These are phyloP conservation scores for Solanum chacoense DNA, from an alignment of 305 asterid species.

Conservation along the genomic window DNA sequence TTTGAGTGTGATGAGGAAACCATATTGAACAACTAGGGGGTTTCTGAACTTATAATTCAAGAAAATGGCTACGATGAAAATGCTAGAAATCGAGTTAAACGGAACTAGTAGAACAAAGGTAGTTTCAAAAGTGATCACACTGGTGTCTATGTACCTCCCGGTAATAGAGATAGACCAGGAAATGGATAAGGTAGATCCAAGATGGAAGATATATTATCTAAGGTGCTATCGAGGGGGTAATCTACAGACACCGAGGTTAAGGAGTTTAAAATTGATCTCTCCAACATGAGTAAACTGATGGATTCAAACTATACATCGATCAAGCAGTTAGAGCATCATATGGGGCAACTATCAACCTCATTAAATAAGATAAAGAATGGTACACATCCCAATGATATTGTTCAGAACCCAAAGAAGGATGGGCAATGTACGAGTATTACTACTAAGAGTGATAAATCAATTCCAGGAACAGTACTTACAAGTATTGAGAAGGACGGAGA, in stretches of 20 bases:
- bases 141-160: neutral
- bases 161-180: neutral
- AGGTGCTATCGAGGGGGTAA: neutral
- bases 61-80: neutral
- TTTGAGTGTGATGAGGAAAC: neutral
- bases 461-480: neutral
- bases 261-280: neutral
- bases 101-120: neutral
- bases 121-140: neutral
- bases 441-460: neutral
- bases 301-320: neutral
- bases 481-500: neutral
- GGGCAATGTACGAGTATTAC: neutral
- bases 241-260: neutral
- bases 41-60: too few relatives aligned
- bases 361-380: neutral
- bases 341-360: neutral
- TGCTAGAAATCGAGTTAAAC: neutral
- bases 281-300: neutral
- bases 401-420: neutral
- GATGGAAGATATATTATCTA: neutral
- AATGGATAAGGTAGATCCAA: neutral
- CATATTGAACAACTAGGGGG: neutral
- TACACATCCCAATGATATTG: neutral
- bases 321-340: neutral